Percentiles rank a stretch among this genome's conserved stretches.
Evolutionary conservation across 2,329 filamentous ascomycete genomes (phyloP).

Genomic region (Fusarium sarcochroum): DNA sequence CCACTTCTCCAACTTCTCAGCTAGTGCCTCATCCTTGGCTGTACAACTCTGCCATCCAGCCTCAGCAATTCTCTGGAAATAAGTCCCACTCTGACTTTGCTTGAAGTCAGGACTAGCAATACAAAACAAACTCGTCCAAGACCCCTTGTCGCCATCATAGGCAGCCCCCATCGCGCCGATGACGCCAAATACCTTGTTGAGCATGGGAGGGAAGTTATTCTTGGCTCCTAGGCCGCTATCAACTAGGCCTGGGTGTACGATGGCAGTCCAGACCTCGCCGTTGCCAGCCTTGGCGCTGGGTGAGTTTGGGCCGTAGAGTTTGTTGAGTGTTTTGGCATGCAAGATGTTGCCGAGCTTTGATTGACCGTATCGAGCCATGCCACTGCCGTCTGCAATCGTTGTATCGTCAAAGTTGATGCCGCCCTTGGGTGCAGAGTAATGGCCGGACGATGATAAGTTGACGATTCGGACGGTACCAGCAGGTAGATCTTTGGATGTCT

Average conservation of each 20-base stretch:
- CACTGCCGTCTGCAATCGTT: not conserved
- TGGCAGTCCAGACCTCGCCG: conserved; percentile 25
- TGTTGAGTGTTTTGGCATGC: conserved; percentile 24
- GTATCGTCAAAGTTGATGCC: conserved; percentile 27
- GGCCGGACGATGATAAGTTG: conserved; percentile 27
- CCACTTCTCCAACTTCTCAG: not conserved
- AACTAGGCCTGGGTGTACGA: conserved; percentile 28
- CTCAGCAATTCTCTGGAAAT: not conserved
- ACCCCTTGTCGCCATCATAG: no score
- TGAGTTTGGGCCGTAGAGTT: conserved; percentile 9
- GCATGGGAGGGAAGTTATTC: no score
- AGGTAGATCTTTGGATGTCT: conserved; percentile 1
- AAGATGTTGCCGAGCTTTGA: conserved; percentile 33
- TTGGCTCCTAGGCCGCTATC: not conserved
- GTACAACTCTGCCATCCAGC: not conserved
- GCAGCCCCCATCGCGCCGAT: no score
- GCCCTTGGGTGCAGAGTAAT: conserved; percentile 14
- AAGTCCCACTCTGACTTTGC: no score
- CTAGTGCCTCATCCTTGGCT: not conserved
- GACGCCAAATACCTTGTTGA: no score
- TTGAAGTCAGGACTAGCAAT: no score
- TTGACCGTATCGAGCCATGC: conserved; percentile 17
- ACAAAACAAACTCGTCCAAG: no score
- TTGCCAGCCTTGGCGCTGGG: not conserved
- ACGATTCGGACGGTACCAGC: conserved; percentile 26